Base-by-base conservation (phyloP, 305 asterid species). In the Fraxinus xanthoxyloides region DNA sequence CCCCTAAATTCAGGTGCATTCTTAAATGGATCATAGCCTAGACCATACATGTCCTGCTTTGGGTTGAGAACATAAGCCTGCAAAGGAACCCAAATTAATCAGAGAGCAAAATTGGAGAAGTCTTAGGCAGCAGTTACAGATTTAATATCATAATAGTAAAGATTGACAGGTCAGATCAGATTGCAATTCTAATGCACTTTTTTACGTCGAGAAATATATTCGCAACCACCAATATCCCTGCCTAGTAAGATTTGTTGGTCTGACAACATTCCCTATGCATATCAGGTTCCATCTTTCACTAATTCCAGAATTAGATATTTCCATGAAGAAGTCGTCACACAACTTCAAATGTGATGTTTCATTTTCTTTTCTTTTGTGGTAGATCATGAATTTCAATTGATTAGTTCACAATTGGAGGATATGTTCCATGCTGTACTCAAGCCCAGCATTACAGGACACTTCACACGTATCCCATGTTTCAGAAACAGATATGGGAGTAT, bases 1-100 rank as follows among this genome's bases (percentile, higher is more conserved):
- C 99, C 99, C 91, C 99, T 90, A 84, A 95, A 95, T 84, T 95
- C 99, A 35, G 98, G 98, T 85, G 98, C 98, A 83, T 93, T 92
- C 92, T 93, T 95, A 92, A 87, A 95, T 75, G 99, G 99, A 87
- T 95, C 99, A 82, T 86, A 95, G 84, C 98, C 98, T 85, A 95
- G 88, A 73, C 99, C 99, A 89, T 91, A 80, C 83, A 90, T 84
- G 87, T 95, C 97, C 86, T 90, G 94, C 91, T 95, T 95, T 24
- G 97, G 98, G 81, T 90, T 92, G 80, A 91, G 85, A 32, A 94
- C 95, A 86, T 88, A 92, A 80, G 86, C 96, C 98, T 95, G 87
- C 21, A 81, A 88, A 81, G 61, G 63, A 77, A 46, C 24, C 35
- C 40, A 72, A 70, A 75, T 61, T 81, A 31, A 67, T 77, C n/a